Conservation (phyloP, 192 early-diverging fungal genomes). For the Dissophora globulifera region DNA sequence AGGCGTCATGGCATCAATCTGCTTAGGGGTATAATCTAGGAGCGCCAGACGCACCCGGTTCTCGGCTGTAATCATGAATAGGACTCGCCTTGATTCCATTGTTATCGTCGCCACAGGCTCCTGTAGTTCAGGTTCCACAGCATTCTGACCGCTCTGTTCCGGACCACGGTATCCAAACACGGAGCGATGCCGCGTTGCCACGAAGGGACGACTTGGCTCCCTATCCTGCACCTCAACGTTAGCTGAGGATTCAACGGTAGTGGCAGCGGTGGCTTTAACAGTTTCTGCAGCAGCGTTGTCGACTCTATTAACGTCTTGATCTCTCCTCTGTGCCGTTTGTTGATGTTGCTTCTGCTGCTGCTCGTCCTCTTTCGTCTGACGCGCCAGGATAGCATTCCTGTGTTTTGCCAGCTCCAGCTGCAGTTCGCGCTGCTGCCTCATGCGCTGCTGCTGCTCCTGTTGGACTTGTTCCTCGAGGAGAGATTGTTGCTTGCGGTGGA, state of each 20-base stretch:
- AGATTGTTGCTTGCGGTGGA: conserved; percentile 8
- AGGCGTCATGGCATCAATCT: conserved; percentile 38
- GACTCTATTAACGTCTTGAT: too few species aligned
- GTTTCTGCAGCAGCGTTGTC: too few species aligned
- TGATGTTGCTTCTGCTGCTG: conserved; percentile 6
- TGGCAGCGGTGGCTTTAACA: too few species aligned
- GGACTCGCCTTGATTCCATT: not conserved
- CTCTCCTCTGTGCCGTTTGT: not conserved
- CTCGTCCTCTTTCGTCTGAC: conserved; percentile 9
- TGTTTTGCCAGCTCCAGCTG: conserved; percentile 28
- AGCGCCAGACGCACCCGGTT: conserved; percentile 26
- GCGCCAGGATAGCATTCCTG: conserved; percentile 30
- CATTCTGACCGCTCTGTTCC: too few species aligned
- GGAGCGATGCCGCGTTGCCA: conserved; percentile 22
- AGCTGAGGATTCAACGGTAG: too few species aligned
- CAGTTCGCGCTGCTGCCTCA: conserved; percentile 38
- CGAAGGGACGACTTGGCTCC: too few species aligned
- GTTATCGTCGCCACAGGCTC: too few species aligned
- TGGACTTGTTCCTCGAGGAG: conserved; percentile 37
- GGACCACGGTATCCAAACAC: conserved; percentile 47
- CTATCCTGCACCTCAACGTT: too few species aligned
- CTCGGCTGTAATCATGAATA: conserved; percentile 24
- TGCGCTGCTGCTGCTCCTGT: conserved; percentile 24
- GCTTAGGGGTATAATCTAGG: conserved; percentile 38
- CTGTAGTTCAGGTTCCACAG: too few species aligned